These are phyloP conservation scores for Taiozyma sp. DNA, from an alignment of 1,139 yeast genomes.

Conservation along the genomic window DNA sequence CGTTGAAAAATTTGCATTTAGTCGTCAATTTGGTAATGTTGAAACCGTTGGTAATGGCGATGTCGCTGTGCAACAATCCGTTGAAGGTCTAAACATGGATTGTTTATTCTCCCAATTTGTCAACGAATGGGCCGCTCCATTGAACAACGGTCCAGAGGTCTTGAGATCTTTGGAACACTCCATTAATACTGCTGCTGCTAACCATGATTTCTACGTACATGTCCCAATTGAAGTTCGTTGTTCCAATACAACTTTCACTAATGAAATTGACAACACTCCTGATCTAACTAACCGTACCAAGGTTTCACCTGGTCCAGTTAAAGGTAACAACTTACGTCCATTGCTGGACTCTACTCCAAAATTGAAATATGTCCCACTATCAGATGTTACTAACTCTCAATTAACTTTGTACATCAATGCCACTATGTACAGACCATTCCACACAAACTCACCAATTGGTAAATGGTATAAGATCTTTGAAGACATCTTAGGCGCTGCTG, in stretches of 20 bases:
- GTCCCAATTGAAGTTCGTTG: constrained; percentile 96
- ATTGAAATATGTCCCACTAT: constrained; percentile 48
- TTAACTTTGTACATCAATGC: constrained; percentile 87
- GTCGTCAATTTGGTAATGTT: constrained; percentile 74
- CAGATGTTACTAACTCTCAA: constrained; percentile 66
- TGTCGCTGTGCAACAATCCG: constrained; percentile 72
- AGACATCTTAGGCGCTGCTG: constrained; percentile 65
- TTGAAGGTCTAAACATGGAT: constrained; percentile 91
- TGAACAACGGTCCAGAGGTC: constrained; percentile 69
- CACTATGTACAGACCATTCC: constrained; percentile 93
- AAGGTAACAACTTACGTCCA: constrained; percentile 82
- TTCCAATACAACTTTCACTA: constrained; percentile 69
- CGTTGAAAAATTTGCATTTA: constrained; percentile 80
- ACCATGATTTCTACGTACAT: constrained; percentile 74
- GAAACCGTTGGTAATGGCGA: constrained; percentile 68
- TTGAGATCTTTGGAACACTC: constrained; percentile 58
- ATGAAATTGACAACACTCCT: constrained; percentile 19
- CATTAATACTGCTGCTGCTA: constrained; percentile 55
- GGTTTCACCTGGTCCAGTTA: constrained; percentile 69
- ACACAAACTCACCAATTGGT: constrained; percentile 65
- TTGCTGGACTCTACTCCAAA: constrained; percentile 75
- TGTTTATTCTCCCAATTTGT: constrained; percentile 93
- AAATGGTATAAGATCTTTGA: constrained; percentile 88
- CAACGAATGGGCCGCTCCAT: constrained; percentile 94
- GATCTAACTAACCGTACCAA: constrained; percentile 34